phyloP scores from a whole-genome alignment of 495 filamentous ascomycete species.

The Penicillium lagena region DNA sequence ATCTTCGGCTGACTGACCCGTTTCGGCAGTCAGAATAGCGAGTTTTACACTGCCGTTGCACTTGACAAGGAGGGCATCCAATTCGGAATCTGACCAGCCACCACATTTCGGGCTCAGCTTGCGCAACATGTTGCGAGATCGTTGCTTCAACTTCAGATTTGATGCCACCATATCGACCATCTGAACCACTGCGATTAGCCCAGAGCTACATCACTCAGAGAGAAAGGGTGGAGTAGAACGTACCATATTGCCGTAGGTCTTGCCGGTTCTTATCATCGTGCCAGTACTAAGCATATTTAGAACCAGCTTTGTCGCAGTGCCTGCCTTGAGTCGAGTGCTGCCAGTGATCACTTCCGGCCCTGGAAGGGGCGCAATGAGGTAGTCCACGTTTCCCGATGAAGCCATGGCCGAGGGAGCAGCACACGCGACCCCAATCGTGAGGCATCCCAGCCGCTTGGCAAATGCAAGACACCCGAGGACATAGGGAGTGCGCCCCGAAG shows the following conservation, averaged over 20 bases:
- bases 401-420: constrained; percentile 23
- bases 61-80: constrained; percentile 19
- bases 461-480: constrained; percentile 29
- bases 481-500: constrained; percentile 36
- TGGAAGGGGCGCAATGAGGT: constrained; percentile 24
- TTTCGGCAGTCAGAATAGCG: constrained; percentile 24
- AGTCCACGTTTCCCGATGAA: constrained; percentile 19
- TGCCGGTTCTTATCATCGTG: constrained; percentile 31
- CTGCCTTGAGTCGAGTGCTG: constrained; percentile 34
- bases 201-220: background rate
- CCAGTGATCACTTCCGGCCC: constrained; percentile 34
- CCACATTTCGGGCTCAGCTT: constrained; percentile 16
- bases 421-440: constrained; percentile 30
- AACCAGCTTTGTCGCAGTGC: constrained; percentile 32
- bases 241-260: constrained; percentile 38
- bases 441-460: constrained; percentile 22
- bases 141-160: constrained; percentile 30
- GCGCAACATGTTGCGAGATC: constrained; percentile 29
- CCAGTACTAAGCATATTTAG: constrained; percentile 37
- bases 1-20: constrained; percentile 12
- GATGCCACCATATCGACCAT: constrained; percentile 36
- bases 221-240: background rate
- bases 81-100: constrained; percentile 11
- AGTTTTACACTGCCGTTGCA: constrained; percentile 29
- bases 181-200: constrained; percentile 9